A percentile compares a stretch with the other conserved stretches of the same genome.
Evolutionary conservation across 2,329 filamentous ascomycete species (phyloP).

Genomic region (Drechslera avenae): DNA sequence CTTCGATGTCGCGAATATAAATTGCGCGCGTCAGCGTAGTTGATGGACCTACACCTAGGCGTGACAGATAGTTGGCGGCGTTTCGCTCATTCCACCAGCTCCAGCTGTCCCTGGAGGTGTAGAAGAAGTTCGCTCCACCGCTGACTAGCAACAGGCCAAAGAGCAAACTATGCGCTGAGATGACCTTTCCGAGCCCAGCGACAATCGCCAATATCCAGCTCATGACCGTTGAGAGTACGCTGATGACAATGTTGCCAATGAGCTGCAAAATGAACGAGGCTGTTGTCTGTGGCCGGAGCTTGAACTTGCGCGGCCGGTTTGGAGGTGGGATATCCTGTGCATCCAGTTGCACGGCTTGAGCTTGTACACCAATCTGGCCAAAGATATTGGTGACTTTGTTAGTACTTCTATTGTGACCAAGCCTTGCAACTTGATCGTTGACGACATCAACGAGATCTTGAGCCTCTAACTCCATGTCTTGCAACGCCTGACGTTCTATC

Average conservation of each 20-base stretch:
- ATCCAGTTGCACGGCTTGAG: conserved; percentile 59
- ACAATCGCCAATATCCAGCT: conserved; percentile 74
- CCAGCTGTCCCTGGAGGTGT: conserved; percentile 73
- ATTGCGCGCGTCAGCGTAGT: conserved; percentile 82
- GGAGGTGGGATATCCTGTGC: conserved; percentile 45
- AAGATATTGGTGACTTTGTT: conserved; percentile 81
- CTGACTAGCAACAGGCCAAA: conserved; percentile 72
- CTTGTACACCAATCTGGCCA: conserved; percentile 73
- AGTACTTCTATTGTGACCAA: conserved; percentile 75
- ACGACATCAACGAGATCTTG: conserved; percentile 76
- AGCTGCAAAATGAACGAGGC: conserved; percentile 75
- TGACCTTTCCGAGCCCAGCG: conserved; percentile 68
- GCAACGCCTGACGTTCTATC: conserved; percentile 70
- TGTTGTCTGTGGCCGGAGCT: conserved; percentile 61
- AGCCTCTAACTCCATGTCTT: conserved; percentile 74
- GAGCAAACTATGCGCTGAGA: conserved; percentile 75
- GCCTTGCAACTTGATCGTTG: conserved; percentile 75
- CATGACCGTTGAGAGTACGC: conserved; percentile 74
- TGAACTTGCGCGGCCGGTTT: conserved; percentile 46
- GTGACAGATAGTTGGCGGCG: conserved; percentile 78
- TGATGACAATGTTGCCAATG: conserved; percentile 73
- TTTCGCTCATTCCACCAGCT: conserved; percentile 86
- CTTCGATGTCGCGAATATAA: conserved; percentile 80
- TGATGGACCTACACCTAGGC: conserved; percentile 80
- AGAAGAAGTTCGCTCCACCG: conserved; percentile 72